A percentile compares a stretch with the other conserved stretches of the same genome.
Conservation (phyloP, 768 basidiomycete genomes). For the Lactarius akahatsu region DNA sequence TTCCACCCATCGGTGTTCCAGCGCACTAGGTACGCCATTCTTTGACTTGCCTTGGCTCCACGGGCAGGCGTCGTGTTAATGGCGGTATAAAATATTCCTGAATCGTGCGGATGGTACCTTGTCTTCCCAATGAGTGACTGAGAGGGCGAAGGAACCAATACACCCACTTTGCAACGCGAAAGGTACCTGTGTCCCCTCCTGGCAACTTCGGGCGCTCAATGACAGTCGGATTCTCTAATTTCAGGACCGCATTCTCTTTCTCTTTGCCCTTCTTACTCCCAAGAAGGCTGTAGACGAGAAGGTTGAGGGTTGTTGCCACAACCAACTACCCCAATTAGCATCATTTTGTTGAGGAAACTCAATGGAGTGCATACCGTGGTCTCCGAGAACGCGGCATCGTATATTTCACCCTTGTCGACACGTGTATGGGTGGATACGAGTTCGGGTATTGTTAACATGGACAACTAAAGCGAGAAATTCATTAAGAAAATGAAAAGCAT, state of each 20-base stretch:
- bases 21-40: conserved; percentile 63
- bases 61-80: conserved; percentile 69
- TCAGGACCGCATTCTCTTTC: conserved; percentile 35
- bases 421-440: conserved; percentile 49
- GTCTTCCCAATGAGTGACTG: conserved; percentile 5
- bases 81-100: conserved; percentile 61
- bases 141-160: not conserved
- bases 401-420: conserved; percentile 74
- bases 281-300: conserved; percentile 62
- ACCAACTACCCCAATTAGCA: conserved; percentile 49
- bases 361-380: conserved; percentile 49
- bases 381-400: conserved; percentile 77
- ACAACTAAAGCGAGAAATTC: conserved; percentile 27
- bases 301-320: conserved; percentile 60
- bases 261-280: conserved; percentile 43
- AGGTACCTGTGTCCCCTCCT: conserved; percentile 18
- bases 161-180: conserved; percentile 20
- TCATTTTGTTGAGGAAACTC: not conserved
- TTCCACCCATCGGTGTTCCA: conserved; percentile 77
- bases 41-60: conserved; percentile 49
- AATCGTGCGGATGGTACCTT: conserved; percentile 58
- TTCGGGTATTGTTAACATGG: conserved; percentile 32
- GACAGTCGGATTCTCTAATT: conserved; percentile 19
- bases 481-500: not conserved
- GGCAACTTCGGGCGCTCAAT: conserved; percentile 25